Base-by-base conservation (phyloP, 108 stramenopile species). In the Mediolabrus comicus region DNA sequence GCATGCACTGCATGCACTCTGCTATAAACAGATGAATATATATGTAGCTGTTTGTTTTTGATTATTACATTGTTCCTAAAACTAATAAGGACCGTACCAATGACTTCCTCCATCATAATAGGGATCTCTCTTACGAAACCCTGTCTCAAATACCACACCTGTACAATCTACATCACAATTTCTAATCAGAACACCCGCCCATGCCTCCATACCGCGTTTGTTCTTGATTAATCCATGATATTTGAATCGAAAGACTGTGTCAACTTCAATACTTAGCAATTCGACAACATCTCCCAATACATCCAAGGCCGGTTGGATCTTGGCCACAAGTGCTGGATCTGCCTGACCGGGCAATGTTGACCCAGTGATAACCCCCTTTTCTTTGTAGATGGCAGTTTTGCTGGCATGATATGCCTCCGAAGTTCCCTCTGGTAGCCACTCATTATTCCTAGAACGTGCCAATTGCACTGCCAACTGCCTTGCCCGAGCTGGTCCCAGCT, bases 221-320 rank as follows among this genome's bases (percentile, higher is more conserved):
- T 94, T 90, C 68, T 91, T 91, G 17, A 94, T 94, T 16, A 90
- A 69, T 12, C 92, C 92, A 79, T 94, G 88, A 60, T 90, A 94
- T 43, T 86, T 79, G 83, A 94, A 94, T 8, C 92, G 83, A 79
- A 91, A 91, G n/a, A 91, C 83, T 10, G 82, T 87, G 7, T 87
- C 76, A 17, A 17, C 49, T 53, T 88, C 86, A 67, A 94, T 91
- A 51, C 86, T 87, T 36, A 94, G 69, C 49, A 94, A 60, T 52
- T 91, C 90, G 5, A 77, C 89, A 13, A 72, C 74, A 25, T 80
- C 77, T 7, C 90, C 90, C 68, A 94, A 58, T 12, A 94, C 77
- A 46, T 86, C 72, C 64, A 94, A 65, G 8, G 90, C 92, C 9
- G 92, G 90, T 60, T 86, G 88, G 57, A 94, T 94, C 53, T 69